Evolutionary conservation across 805 yeast species (phyloP).

Genomic region (Ascoidea asiatica): DNA sequence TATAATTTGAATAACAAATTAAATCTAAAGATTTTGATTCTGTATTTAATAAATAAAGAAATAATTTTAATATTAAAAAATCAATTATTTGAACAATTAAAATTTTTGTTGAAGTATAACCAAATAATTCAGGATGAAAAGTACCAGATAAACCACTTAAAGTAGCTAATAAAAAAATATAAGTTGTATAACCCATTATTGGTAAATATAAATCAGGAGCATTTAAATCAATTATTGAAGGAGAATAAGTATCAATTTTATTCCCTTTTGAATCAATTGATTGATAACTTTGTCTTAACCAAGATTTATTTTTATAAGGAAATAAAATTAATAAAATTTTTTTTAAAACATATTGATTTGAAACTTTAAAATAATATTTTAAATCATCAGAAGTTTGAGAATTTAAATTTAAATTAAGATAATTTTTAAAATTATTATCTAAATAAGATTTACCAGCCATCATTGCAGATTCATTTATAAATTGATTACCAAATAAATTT

Average conservation of each 20-base stretch:
- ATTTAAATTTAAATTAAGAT: too few species aligned
- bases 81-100: constrained; percentile 73
- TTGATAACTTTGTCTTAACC: constrained; percentile 46
- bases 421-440: neutral
- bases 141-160: constrained; percentile 77
- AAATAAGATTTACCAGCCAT: neutral
- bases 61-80: constrained; percentile 60
- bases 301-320: constrained; percentile 75
- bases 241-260: constrained; percentile 35
- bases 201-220: constrained; percentile 97
- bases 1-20: constrained; percentile 84
- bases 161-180: constrained; percentile 71
- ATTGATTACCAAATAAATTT: neutral
- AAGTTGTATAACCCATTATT: constrained; percentile 81
- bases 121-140: constrained; percentile 88
- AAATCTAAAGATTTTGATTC: constrained; percentile 69
- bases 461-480: neutral
- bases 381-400: constrained; percentile 24
- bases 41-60: constrained; percentile 68
- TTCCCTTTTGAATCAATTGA: constrained; percentile 24
- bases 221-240: constrained; percentile 78
- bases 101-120: constrained; percentile 76
- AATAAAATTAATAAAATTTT: constrained; percentile 65
- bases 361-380: constrained; percentile 82
- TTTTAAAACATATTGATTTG: constrained; percentile 70